These are phyloP conservation scores for Fusarium lateritium DNA, from an alignment of 2,329 filamentous ascomycete species.

Conservation along the genomic window DNA sequence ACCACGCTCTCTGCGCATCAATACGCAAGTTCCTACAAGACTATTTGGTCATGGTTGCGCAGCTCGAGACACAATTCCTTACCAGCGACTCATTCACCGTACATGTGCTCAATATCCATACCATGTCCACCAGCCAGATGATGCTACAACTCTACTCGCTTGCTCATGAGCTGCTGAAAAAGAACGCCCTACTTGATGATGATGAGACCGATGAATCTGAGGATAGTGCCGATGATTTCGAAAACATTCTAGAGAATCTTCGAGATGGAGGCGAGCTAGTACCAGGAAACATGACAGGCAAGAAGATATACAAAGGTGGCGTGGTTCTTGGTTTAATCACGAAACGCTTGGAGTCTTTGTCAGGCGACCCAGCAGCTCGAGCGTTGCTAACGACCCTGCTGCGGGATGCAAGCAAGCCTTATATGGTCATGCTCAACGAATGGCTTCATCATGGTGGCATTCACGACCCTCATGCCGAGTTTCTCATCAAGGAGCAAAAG, in stretches of 20 bases:
- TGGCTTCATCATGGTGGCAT: conserved; percentile 98
- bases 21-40: conserved; percentile 93
- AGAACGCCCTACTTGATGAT: conserved; percentile 90
- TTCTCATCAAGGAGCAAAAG: conserved; percentile 94
- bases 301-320: conserved; percentile 97
- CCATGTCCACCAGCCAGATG: conserved; percentile 90
- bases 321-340: conserved; percentile 92
- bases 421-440: conserved; percentile 98
- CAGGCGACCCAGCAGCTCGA: conserved; percentile 91
- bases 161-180: conserved; percentile 87
- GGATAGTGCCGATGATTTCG: conserved; percentile 86
- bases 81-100: conserved; percentile 92
- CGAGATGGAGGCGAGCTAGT: conserved; percentile 88
- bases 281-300: conserved; percentile 83
- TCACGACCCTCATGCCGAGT: conserved; percentile 93
- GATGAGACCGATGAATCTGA: conserved; percentile 81
- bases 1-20: conserved; percentile 95
- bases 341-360: conserved; percentile 87
- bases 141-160: conserved; percentile 91
- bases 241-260: conserved; percentile 92
- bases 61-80: conserved; percentile 92
- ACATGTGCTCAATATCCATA: conserved; percentile 93
- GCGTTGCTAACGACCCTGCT: conserved; percentile 85
- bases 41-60: conserved; percentile 92
- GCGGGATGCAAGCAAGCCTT: conserved; percentile 90